Percentiles rank a stretch among this genome's conserved stretches.
These are phyloP conservation scores for Hansenula anomala DNA, from an alignment of 1,139 yeast genomes.

Conservation along the genomic window DNA sequence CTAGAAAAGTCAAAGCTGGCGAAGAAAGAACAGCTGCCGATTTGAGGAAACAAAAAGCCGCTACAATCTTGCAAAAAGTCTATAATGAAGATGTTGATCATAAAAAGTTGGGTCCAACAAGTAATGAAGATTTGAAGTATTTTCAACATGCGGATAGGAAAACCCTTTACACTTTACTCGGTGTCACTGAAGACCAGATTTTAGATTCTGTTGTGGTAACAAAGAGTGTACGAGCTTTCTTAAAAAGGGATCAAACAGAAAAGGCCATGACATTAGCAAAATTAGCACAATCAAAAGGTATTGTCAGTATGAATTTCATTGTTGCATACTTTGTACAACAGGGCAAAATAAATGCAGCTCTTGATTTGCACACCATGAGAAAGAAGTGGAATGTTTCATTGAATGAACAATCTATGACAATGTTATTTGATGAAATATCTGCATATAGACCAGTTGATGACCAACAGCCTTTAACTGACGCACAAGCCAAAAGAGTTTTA, in stretches of 20 bases:
- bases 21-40: not conserved
- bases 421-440: slow-evolving; percentile 54
- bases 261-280: slow-evolving; percentile 52
- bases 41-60: slow-evolving; percentile 16
- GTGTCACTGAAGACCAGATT: slow-evolving; percentile 51
- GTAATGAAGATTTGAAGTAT: slow-evolving; percentile 26
- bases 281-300: slow-evolving; percentile 45
- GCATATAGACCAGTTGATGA: slow-evolving; percentile 22
- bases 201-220: slow-evolving; percentile 53
- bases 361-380: slow-evolving; percentile 46
- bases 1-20: not conserved
- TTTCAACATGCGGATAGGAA: slow-evolving; percentile 35
- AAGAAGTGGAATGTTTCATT: slow-evolving; percentile 56
- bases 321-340: slow-evolving; percentile 42
- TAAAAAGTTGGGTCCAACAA: slow-evolving; percentile 28
- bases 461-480: no score
- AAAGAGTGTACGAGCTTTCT: slow-evolving; percentile 44
- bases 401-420: slow-evolving; percentile 50
- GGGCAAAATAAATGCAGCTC: slow-evolving; percentile 38
- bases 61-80: slow-evolving; percentile 14
- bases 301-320: slow-evolving; percentile 59
- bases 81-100: slow-evolving; percentile 17
- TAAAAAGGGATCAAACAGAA: slow-evolving; percentile 40
- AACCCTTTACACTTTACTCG: slow-evolving; percentile 47
- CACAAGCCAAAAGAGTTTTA: no score